phyloP scores from a whole-genome alignment of 495 filamentous ascomycete genomes.

The Penicillium ochrochloron region DNA sequence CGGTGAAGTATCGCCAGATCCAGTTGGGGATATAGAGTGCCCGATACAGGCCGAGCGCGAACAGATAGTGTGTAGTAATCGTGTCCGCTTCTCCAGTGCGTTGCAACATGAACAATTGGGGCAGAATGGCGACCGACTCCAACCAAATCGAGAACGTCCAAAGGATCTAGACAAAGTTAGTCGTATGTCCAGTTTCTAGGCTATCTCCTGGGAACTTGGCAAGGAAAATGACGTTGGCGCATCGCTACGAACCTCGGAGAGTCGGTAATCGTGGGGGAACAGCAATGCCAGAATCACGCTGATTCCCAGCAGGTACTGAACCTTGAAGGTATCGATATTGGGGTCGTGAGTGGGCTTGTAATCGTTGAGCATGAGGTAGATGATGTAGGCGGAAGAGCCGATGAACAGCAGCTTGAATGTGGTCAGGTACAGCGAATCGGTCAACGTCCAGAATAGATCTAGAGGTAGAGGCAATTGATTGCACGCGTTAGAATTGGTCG shows the following conservation, averaged over 20 bases:
- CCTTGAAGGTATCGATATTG: constrained; percentile 94
- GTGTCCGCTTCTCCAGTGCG: constrained; percentile 97
- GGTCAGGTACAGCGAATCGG: constrained; percentile 82
- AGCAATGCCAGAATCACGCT: constrained; percentile 78
- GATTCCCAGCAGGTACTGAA: constrained; percentile 85
- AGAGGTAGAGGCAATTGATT: background rate
- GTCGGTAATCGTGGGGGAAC: constrained; percentile 80
- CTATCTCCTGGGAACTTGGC: background rate
- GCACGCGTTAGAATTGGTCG: constrained; percentile 11
- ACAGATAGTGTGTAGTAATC: constrained; percentile 97
- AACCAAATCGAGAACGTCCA: constrained; percentile 99
- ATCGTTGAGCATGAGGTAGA: constrained; percentile 95
- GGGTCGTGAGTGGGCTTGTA: constrained; percentile 97
- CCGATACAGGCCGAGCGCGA: constrained; percentile 88
- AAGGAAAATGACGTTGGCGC: background rate
- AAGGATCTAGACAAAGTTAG: constrained; percentile 63
- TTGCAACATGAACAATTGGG: constrained; percentile 97
- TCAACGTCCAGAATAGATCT: constrained; percentile 91
- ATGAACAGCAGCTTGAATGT: constrained; percentile 97
- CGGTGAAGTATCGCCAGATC: constrained; percentile 84
- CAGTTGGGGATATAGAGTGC: constrained; percentile 98
- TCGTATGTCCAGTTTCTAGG: background rate
- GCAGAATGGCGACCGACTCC: constrained; percentile 93
- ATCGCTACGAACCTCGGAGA: constrained; percentile 57
- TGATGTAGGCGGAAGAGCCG: constrained; percentile 81